Evolutionary conservation across 1,284 basidiomycete genomes (phyloP).

Genomic region (Puccinia novopanici): DNA sequence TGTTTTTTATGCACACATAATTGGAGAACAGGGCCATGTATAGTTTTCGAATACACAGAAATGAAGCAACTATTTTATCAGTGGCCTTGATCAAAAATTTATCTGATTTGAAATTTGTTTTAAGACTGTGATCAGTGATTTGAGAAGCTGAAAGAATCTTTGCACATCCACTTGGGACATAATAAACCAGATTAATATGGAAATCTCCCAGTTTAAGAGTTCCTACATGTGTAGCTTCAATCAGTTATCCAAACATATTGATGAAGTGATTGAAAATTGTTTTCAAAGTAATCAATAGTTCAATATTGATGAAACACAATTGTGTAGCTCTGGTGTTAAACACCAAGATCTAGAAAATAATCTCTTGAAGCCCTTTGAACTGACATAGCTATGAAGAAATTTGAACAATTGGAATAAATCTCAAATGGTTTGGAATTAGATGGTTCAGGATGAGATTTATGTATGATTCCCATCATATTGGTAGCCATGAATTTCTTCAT

Average conservation of each 20-base stretch:
- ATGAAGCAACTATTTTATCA: neutral
- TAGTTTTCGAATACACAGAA: neutral
- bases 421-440: neutral
- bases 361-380: neutral
- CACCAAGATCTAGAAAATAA: constrained; percentile 1
- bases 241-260: neutral
- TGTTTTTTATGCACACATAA: neutral
- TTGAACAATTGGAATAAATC: neutral
- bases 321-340: neutral
- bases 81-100: neutral
- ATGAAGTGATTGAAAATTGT: neutral
- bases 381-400: neutral
- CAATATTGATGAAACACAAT: neutral
- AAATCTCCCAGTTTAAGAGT: constrained; percentile 1
- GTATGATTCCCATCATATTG: constrained; percentile 4
- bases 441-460: neutral
- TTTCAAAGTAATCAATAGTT: neutral
- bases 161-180: constrained; percentile 8
- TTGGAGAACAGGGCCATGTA: neutral
- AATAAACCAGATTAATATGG: neutral
- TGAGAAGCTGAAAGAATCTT: constrained; percentile 13
- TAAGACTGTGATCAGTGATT: constrained; percentile 7
- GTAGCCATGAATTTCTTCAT: neutral
- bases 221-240: constrained; percentile 5
- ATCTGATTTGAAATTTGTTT: neutral